Percentiles rank a stretch among this genome's conserved stretches.
These are phyloP conservation scores for Neurospora sp. DNA, from an alignment of 495 filamentous ascomycete genomes.

Conservation along the genomic window DNA sequence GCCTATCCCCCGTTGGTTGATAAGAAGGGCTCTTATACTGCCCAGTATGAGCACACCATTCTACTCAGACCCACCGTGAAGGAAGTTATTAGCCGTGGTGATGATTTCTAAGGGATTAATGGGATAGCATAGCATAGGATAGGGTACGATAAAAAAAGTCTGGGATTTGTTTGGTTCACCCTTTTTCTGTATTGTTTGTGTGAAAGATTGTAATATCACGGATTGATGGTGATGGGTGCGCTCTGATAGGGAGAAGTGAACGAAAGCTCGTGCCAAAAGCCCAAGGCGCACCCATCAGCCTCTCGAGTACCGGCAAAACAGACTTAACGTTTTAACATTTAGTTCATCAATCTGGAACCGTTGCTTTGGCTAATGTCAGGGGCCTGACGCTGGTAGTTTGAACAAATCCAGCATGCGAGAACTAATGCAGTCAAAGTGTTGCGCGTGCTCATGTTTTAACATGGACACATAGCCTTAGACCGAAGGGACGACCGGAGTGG, in stretches of 20 bases:
- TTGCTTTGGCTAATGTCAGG: not conserved
- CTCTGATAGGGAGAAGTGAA: not conserved
- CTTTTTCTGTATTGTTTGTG: not conserved
- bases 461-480: not conserved
- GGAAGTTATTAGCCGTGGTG: slow-evolving; percentile 86
- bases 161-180: not conserved
- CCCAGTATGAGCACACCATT: slow-evolving; percentile 93
- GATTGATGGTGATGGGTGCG: not conserved
- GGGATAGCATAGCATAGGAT: not conserved
- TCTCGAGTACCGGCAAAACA: not conserved
- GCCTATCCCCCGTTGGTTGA: slow-evolving; percentile 83
- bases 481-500: not conserved
- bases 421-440: not conserved
- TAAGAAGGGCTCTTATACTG: slow-evolving; percentile 90
- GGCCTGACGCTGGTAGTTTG: not conserved
- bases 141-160: not conserved
- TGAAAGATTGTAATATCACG: not conserved
- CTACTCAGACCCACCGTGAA: slow-evolving; percentile 79
- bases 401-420: not conserved
- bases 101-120: slow-evolving; percentile 57
- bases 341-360: not conserved
- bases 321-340: not conserved
- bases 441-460: not conserved
- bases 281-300: not conserved
- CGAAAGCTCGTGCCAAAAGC: not conserved